These are phyloP conservation scores for Pythium aquatile DNA, from an alignment of 352 stramenopile genomes.

Conservation along the genomic window DNA sequence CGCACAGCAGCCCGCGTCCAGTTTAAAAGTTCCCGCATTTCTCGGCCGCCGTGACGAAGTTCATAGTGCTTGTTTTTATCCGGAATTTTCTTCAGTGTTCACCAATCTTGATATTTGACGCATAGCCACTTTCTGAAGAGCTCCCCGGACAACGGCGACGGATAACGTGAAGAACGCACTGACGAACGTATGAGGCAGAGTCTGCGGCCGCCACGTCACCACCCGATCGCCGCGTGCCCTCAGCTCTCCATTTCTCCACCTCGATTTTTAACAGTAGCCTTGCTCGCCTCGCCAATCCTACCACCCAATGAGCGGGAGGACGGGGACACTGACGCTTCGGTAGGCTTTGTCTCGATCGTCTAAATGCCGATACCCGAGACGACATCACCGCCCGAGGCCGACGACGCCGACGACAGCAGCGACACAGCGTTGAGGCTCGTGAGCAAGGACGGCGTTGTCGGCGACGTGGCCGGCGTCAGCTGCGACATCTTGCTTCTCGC, in stretches of 20 bases:
- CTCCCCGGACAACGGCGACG: background rate
- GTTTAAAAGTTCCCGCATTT: slow-evolving; percentile 28
- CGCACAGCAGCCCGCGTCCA: slow-evolving; percentile 15
- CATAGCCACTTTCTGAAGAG: slow-evolving; percentile 30
- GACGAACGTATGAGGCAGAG: slow-evolving; percentile 11
- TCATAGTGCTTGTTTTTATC: slow-evolving; percentile 13
- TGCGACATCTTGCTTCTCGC: slow-evolving; percentile 21
- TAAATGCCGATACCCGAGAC: background rate
- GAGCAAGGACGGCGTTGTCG: slow-evolving; percentile 27
- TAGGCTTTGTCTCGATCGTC: background rate
- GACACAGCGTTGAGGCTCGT: slow-evolving; percentile 27
- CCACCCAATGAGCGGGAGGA: background rate
- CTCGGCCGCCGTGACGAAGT: slow-evolving; percentile 11
- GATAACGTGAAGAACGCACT: slow-evolving; percentile 1
- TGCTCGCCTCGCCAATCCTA: background rate
- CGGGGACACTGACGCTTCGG: background rate
- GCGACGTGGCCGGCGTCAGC: slow-evolving; percentile 26
- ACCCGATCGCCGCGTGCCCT: background rate
- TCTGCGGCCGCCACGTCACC: background rate
- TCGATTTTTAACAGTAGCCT: background rate
- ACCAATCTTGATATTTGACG: slow-evolving; percentile 26
- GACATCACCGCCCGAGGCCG: slow-evolving; percentile 1
- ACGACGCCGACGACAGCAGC: slow-evolving; percentile 23
- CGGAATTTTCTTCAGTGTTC: slow-evolving; percentile 17
- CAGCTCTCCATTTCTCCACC: slow-evolving; percentile 1